These are phyloP conservation scores for Posidonia oceanica DNA, from an alignment of 116 monocot species.

Conservation along the genomic window DNA sequence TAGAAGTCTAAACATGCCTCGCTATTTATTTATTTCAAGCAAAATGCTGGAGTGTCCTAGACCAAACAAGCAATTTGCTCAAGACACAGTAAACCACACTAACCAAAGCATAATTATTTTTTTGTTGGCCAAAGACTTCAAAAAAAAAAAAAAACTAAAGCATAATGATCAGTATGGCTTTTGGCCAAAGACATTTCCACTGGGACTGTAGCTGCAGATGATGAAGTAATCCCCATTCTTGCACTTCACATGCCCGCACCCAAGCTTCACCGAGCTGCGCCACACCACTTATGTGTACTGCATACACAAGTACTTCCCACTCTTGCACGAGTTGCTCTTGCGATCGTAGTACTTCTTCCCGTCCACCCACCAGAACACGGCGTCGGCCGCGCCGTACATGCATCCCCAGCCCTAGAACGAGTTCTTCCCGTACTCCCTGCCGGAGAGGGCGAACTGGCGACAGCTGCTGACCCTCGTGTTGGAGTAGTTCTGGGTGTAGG, in stretches of 20 bases:
- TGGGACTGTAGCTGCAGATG: slow-evolving; percentile 13
- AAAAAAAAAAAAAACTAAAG: too few species aligned
- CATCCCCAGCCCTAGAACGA: slow-evolving; percentile 11
- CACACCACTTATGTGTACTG: slow-evolving; percentile 13
- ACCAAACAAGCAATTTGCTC: too few species aligned
- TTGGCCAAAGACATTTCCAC: slow-evolving; percentile 5
- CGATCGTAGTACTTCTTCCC: slow-evolving; percentile 11
- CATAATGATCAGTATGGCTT: slow-evolving; percentile 8
- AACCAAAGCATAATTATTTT: too few species aligned
- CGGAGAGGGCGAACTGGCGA: not conserved
- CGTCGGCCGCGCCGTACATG: slow-evolving; percentile 6
- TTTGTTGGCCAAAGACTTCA: too few species aligned
- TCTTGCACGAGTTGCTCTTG: slow-evolving; percentile 6
- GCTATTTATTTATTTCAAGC: too few species aligned
- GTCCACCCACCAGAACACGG: slow-evolving; percentile 2
- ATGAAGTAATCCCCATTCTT: slow-evolving; percentile 6
- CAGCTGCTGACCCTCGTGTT: not conserved
- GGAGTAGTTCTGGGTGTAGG: slow-evolving; percentile 6
- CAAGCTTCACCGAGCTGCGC: slow-evolving; percentile 2
- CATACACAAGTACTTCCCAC: not conserved
- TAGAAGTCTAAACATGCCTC: too few species aligned
- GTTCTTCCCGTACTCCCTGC: slow-evolving; percentile 14
- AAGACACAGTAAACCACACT: too few species aligned
- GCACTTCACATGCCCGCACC: slow-evolving; percentile 9
- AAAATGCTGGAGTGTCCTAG: too few species aligned